A percentile compares a stretch with the other conserved stretches of the same genome.
Conservation (phyloP, 208 protist species). For the Leptomonas pyrrhocoris region DNA sequence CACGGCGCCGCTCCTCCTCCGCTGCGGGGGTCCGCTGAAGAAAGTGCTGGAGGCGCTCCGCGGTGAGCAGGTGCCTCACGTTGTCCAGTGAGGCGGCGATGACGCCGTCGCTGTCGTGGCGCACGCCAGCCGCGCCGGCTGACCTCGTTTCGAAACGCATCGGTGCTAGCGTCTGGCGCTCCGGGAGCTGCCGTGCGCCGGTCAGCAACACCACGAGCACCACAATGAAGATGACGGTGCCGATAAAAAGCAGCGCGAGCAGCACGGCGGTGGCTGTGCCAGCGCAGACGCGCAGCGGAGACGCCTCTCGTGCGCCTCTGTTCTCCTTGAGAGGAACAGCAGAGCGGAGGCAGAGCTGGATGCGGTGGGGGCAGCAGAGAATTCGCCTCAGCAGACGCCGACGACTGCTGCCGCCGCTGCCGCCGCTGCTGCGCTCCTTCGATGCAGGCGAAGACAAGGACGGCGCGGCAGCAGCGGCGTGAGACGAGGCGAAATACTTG, state of each 20-base stretch:
- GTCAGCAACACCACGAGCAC: slow-evolving; percentile 5
- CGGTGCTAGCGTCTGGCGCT: too few species aligned
- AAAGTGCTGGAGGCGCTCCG: slow-evolving; percentile 6
- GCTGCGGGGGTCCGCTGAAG: slow-evolving; percentile 11
- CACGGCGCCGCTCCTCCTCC: slow-evolving; percentile 17
- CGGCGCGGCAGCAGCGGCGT: not conserved
- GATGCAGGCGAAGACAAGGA: not conserved
- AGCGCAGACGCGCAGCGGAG: slow-evolving; percentile 18
- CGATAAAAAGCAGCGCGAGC: slow-evolving; percentile 19
- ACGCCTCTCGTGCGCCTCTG: not conserved
- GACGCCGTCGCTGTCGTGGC: too few species aligned
- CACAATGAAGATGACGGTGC: slow-evolving; percentile 9
- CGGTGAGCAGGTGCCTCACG: slow-evolving; percentile 3
- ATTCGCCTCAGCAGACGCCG: slow-evolving; percentile 3
- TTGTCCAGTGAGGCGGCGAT: not conserved
- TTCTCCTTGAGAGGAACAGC: slow-evolving; percentile 11
- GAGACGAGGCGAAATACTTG: not conserved
- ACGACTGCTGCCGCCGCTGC: too few species aligned
- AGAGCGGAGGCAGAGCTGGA: slow-evolving; percentile 8
- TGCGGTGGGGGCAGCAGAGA: slow-evolving; percentile 8
- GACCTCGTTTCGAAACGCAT: too few species aligned
- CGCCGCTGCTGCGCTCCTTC: not conserved
- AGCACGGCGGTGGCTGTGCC: slow-evolving; percentile 13
- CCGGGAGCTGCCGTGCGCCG: not conserved
- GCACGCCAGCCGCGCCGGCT: too few species aligned